Conservation (phyloP, 805 yeast species). For the Ogataea paradorogensis region DNA sequence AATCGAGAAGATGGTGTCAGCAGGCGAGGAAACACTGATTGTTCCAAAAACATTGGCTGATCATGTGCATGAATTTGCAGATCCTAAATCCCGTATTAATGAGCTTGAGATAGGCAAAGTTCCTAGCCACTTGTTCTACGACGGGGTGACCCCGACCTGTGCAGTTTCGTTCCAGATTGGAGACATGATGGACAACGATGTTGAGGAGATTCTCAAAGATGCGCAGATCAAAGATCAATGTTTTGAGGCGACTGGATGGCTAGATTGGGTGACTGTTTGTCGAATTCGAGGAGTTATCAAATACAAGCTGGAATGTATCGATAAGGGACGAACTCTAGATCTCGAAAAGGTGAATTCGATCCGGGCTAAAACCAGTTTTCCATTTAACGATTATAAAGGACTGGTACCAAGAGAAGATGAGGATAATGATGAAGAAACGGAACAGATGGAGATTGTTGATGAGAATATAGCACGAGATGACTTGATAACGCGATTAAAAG, state of each 20-base stretch:
- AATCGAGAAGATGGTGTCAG: slow-evolving; percentile 22
- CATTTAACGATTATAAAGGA: slow-evolving; percentile 29
- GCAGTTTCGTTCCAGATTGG: slow-evolving; percentile 76
- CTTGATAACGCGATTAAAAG: slow-evolving; percentile 36
- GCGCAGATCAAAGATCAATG: slow-evolving; percentile 40
- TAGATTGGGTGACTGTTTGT: slow-evolving; percentile 54
- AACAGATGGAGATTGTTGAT: slow-evolving; percentile 1
- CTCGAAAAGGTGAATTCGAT: slow-evolving; percentile 42
- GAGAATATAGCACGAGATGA: slow-evolving; percentile 24
- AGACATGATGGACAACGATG: slow-evolving; percentile 67
- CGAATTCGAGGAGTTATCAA: slow-evolving; percentile 67
- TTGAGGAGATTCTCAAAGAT: slow-evolving; percentile 41
- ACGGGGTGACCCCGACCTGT: slow-evolving; percentile 66
- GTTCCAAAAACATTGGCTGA: slow-evolving; percentile 27
- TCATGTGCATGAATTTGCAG: slow-evolving; percentile 20
- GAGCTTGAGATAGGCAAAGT: slow-evolving; percentile 23
- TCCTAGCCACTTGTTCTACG: slow-evolving; percentile 59
- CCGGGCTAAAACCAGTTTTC: slow-evolving; percentile 33
- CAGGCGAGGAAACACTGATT: slow-evolving; percentile 24
- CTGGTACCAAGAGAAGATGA: slow-evolving; percentile 25
- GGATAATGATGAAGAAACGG: slow-evolving; percentile 35
- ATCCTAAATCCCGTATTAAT: slow-evolving; percentile 23
- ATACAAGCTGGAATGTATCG: slow-evolving; percentile 64
- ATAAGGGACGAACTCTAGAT: slow-evolving; percentile 48
- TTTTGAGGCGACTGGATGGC: slow-evolving; percentile 80